Evolutionary conservation across 1,139 yeast species (phyloP), one percentile per base, ranked within the genome.

Genomic region (Yamadazyma triangularis): DNA sequence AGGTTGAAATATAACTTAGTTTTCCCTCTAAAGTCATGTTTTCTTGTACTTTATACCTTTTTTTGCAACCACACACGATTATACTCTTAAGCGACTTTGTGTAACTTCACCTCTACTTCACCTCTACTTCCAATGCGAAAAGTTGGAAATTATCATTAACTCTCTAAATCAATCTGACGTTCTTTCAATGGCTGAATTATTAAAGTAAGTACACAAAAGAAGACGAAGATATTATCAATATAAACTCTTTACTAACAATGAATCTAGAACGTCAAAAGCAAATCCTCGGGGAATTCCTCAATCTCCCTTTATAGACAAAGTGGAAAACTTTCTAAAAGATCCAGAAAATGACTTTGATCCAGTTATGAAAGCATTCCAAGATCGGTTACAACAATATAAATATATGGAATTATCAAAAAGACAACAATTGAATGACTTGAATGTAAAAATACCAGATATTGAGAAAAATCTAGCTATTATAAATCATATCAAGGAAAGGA

Each of bases 271-370:
- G 30, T 27, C 33, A 18, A 65, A 68, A 27, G 58, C 79, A 27
- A 89, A 89, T 48, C 91, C 96, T 14, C 72, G 97, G 42, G 98
- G 98, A 2, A 91, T 91, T 35, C 99, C 98, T 8, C 85, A 85
- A 50, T 98, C 98, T 1, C 96, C 95, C 16, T 91, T 93, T 55
- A 80, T 93, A 38, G 95, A 85, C 40, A 77, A 78, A 38, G 94
- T 91, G 13, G 93, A 79, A 38, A 80, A 77, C 35, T 75, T 79
- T 44, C 73, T 88, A 45, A 77, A 74, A 48, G 68, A 75, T 46
- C 71, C 77, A 4, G 84, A 74, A 31, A 45, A 49, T n/a, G 91
- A 86, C 45, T 88, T 84, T 37, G 88, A 84, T 35, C 56, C 68
- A 24, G 68, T 78, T 23, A 77, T 87, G 67, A 62, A 68, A 32